These are phyloP conservation scores for Aspergillus sp. DNA, from an alignment of 2,329 filamentous ascomycete genomes.

Conservation along the genomic window DNA sequence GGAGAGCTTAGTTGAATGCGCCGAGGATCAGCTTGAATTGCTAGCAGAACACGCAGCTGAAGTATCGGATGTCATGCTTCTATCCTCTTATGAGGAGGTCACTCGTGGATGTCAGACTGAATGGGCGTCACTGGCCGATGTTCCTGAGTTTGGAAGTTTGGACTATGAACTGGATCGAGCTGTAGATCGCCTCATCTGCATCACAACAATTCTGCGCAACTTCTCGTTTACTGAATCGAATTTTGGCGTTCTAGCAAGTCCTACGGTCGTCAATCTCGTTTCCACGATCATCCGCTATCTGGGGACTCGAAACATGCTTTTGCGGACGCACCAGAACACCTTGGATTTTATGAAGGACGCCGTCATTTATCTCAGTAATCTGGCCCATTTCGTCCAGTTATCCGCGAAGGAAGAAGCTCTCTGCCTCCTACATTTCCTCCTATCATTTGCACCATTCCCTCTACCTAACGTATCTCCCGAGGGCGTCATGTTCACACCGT, in stretches of 20 bases:
- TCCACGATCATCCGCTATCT: conserved; percentile 77
- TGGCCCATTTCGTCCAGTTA: conserved; percentile 70
- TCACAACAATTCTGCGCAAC: conserved; percentile 87
- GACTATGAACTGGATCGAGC: conserved; percentile 79
- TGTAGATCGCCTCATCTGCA: conserved; percentile 77
- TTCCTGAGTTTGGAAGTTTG: conserved; percentile 63
- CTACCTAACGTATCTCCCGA: conserved; percentile 51
- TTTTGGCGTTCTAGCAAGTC: conserved; percentile 63
- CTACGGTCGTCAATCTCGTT: conserved; percentile 72
- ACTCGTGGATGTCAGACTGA: conserved; percentile 70
- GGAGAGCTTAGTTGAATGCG: conserved; percentile 81
- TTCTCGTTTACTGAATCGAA: conserved; percentile 80
- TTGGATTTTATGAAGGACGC: conserved; percentile 97
- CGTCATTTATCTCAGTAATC: conserved; percentile 80
- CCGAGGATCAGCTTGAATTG: conserved; percentile 75
- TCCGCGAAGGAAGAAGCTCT: conserved; percentile 80
- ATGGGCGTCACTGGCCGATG: conserved; percentile 61
- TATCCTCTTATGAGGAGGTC: conserved; percentile 82
- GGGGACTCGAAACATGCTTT: conserved; percentile 78
- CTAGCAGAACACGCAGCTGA: conserved; percentile 79
- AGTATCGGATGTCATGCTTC: conserved; percentile 74
- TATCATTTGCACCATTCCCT: conserved; percentile 80
- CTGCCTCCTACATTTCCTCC: conserved; percentile 76
- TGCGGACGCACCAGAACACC: conserved; percentile 74
- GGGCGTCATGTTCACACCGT: conserved; percentile 66